Evolutionary conservation across 2,329 filamentous ascomycete species (phyloP), one percentile per base, ranked within the genome.

Genomic region (Pochonia chlamydosporia): DNA sequence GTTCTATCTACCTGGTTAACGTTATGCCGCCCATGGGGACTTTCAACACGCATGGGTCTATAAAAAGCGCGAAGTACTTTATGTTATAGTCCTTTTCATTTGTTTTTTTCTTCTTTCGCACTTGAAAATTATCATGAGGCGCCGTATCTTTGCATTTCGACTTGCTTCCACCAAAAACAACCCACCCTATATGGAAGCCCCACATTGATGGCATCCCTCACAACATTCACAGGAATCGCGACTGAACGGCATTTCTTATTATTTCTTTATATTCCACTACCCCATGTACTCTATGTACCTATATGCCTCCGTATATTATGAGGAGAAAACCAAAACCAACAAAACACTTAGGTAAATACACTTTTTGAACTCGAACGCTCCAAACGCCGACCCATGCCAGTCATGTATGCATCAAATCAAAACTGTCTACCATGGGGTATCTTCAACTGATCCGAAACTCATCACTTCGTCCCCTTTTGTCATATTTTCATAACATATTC

Each of bases 261-360:
- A 33, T 18, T 47, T 21, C 40, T 47, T 26, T 16, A 9, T 39
- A 37, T 44, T 28, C 28, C 11, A 13, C 20, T 37, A 33, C 48
- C 44, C 49, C 37, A 48, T 33, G 42, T 26, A 43, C 47, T 48
- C 49, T 54, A 52, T 52, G 16, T 52, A 52, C 36, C 52, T 52
- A 49, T 44, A 41, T 53, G 39, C 36, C 52, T 49, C 52, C 23
- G 23, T 54, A 47, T 50, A 55, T 49, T 51, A 25, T 35, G 49
- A 52, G 54, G 54, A 42, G 25, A 47, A 45, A 40, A 51, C 20
- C 35, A 24, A 31, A 44, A 35, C 40, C 40, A 40, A 35, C 46
- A 35, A 40, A 21, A n/a, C 47, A 46, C 11, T 11, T 11, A 33
- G 36, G 44, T 50, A 54, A 25, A 43, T 51, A 57, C 54, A 52